Base-by-base conservation (phyloP, 1,284 basidiomycete species). In the Sanghuangporus weigelae region DNA sequence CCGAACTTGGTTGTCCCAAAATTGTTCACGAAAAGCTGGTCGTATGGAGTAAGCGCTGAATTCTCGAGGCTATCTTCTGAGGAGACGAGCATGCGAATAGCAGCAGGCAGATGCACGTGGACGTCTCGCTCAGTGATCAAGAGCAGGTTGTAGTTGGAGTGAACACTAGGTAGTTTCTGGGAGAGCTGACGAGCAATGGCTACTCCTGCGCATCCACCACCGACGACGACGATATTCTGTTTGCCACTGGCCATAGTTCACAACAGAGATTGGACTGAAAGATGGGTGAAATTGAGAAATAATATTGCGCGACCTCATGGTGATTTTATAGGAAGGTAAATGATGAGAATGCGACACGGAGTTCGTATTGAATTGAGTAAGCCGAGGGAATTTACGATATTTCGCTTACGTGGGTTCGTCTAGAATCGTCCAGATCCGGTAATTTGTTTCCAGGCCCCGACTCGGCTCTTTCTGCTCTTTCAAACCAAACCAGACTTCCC, bases 1-100 rank as follows among this genome's bases (percentile, higher is more conserved):
- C 79, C 85, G 11, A 81, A 68, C 53, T 77, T 76, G 58, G 80
- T 70, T 8, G 76, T 74, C 26, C 81, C 82, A 40, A 81, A 81
- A 21, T 75, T 76, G 16, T 79, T 76, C 49, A 73, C 68, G 69
- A 82, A 81, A 38, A 63, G 48, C 19, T 46, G 53, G 57, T 67
- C 68, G 69, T 73, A 78, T 3, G 77, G 74, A 48, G 78, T 71
- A 57, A 78, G 70, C 11, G 69, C 72, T 19, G 55, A 63, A 23
- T 78, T 72, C 64, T 76, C 75, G 46, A 78, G 71, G 21, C 69
- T 65, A 38, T 70, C 75, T 46, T 71, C 72, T 3, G 68, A 55
- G 16, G 75, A 70, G 62, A 75, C 76, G 50, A 70, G 67, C 67
- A 76, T 67, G 59, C 78, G 76, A 36, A 76, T 66, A 62, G 63